A percentile compares a stretch with the other conserved stretches of the same genome.
Evolutionary conservation across 805 yeast species (phyloP).

Genomic region (Clavispora asparagi): DNA sequence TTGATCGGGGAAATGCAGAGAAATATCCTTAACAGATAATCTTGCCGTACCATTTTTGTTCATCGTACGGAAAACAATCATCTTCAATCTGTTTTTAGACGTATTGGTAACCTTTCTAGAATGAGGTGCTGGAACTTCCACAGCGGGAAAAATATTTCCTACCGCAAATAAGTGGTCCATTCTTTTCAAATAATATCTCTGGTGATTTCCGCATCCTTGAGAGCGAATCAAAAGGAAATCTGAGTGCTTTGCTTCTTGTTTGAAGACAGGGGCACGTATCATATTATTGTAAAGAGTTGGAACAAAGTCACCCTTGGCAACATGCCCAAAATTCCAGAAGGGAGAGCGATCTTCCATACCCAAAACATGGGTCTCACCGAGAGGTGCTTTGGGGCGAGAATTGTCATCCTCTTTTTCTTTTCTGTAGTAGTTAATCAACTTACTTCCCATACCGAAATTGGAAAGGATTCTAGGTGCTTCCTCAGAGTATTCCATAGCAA

Average conservation of each 20-base stretch:
- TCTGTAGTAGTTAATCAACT: constrained; percentile 87
- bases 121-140: constrained; percentile 96
- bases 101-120: constrained; percentile 93
- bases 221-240: constrained; percentile 81
- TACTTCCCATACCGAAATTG: constrained; percentile 94
- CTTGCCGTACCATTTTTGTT: constrained; percentile 71
- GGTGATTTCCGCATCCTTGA: constrained; percentile 72
- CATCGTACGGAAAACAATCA: constrained; percentile 87
- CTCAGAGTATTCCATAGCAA: constrained; percentile 85
- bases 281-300: constrained; percentile 91
- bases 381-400: constrained; percentile 76
- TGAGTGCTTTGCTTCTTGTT: constrained; percentile 71
- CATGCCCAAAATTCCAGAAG: constrained; percentile 97
- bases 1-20: constrained; percentile 92
- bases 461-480: constrained; percentile 79
- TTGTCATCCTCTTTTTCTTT: constrained; percentile 77
- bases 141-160: constrained; percentile 90
- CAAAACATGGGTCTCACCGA: constrained; percentile 92
- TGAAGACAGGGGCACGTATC: constrained; percentile 88
- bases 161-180: constrained; percentile 76
- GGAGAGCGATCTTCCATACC: constrained; percentile 97
- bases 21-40: constrained; percentile 78
- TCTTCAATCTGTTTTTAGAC: constrained; percentile 81
- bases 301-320: constrained; percentile 88
- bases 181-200: constrained; percentile 61